phyloP scores from a whole-genome alignment of 768 basidiomycete genomes.

The Termitomyces sp. region DNA sequence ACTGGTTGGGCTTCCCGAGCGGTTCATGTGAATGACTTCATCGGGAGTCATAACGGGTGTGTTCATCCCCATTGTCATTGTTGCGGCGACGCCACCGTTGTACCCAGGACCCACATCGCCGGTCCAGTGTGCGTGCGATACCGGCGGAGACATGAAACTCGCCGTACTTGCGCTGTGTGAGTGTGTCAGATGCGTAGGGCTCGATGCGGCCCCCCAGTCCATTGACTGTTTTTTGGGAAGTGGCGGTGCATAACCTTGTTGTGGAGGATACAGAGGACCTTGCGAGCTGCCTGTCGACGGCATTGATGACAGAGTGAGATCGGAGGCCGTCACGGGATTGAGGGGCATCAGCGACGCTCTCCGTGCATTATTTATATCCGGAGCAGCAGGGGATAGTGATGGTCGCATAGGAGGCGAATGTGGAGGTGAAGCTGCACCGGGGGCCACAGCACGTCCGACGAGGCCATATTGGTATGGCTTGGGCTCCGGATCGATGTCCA shows the following conservation, averaged over 20 bases:
- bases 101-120: slow-evolving; percentile 13
- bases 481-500: slow-evolving; percentile 34
- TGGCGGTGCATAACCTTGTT: slow-evolving; percentile 7
- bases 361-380: slow-evolving; percentile 12
- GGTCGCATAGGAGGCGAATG: slow-evolving; percentile 26
- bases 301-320: slow-evolving; percentile 27
- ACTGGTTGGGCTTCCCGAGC: slow-evolving; percentile 38
- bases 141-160: slow-evolving; percentile 12
- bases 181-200: slow-evolving; percentile 9
- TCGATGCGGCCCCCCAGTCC: slow-evolving; percentile 2
- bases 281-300: slow-evolving; percentile 41
- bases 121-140: slow-evolving; percentile 11
- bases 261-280: slow-evolving; percentile 24
- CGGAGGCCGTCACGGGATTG: slow-evolving; percentile 18
- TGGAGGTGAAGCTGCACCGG: slow-evolving; percentile 29
- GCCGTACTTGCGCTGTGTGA: slow-evolving; percentile 14
- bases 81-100: slow-evolving; percentile 16
- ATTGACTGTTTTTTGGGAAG: slow-evolving; percentile 11
- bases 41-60: slow-evolving; percentile 5
- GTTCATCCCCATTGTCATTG: slow-evolving; percentile 6
- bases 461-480: slow-evolving; percentile 62
- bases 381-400: slow-evolving; percentile 8
- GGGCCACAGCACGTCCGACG: slow-evolving; percentile 40
- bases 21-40: slow-evolving; percentile 15
- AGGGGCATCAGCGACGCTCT: slow-evolving; percentile 23